Evolutionary conservation across 257 asterid genomes (phyloP).

Genomic region (Knoxia roxburghii): DNA sequence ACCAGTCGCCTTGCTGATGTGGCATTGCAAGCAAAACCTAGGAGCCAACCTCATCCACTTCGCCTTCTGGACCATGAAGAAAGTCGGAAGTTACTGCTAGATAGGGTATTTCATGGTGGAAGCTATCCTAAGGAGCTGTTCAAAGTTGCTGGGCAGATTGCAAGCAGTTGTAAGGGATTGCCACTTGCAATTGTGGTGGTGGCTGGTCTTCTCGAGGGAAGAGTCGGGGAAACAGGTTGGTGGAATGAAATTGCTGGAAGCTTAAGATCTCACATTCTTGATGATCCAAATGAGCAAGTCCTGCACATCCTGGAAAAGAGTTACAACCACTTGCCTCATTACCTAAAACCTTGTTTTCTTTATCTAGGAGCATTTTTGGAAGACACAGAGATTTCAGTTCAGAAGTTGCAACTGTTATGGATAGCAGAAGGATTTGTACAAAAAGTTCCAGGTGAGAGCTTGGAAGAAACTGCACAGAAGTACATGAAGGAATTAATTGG

Average conservation of each 20-base stretch:
- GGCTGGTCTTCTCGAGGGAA: background rate
- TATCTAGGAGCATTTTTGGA: slow-evolving; percentile 13
- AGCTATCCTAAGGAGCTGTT: no score
- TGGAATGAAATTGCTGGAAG: background rate
- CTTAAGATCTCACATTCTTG: background rate
- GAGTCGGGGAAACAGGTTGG: background rate
- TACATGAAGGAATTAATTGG: slow-evolving; percentile 5
- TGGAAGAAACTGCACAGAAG: slow-evolving; percentile 8
- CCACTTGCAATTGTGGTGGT: slow-evolving; percentile 7
- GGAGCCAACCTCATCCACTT: no score
- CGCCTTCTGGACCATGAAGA: no score
- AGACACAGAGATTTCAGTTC: slow-evolving; percentile 5
- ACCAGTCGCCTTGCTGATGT: background rate
- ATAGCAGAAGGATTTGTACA: slow-evolving; percentile 13
- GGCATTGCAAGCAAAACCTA: no score
- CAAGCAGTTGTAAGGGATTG: background rate
- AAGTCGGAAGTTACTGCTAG: no score
- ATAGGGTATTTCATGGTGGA: no score
- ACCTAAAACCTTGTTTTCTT: slow-evolving; percentile 10
- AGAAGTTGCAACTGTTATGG: slow-evolving; percentile 12
- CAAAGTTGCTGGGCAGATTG: no score
- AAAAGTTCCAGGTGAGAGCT: background rate
- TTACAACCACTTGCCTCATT: background rate
- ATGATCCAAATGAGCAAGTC: background rate
- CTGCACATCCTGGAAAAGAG: slow-evolving; percentile 3